These are phyloP conservation scores for Nannizziopsis arthrosporioides DNA, from an alignment of 2,329 filamentous ascomycete species.

Conservation along the genomic window DNA sequence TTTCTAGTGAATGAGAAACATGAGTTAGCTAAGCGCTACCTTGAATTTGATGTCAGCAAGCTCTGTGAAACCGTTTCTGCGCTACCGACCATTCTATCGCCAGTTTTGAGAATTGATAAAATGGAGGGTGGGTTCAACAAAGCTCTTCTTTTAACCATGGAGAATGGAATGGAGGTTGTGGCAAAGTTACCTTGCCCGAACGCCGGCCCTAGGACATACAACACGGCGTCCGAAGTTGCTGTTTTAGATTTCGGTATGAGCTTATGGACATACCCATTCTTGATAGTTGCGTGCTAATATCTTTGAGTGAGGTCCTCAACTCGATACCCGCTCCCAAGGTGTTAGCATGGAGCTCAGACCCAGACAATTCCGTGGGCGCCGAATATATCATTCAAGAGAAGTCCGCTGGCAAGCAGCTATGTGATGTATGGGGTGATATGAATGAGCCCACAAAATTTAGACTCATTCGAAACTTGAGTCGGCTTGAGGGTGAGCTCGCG, in stretches of 20 bases:
- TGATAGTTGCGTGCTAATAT: neutral
- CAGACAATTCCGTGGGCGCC: conserved; percentile 19
- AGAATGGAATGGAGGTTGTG: conserved; percentile 22
- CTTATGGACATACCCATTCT: neutral
- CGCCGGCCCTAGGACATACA: conserved; percentile 21
- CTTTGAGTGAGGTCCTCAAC: conserved; percentile 9
- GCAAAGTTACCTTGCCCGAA: conserved; percentile 25
- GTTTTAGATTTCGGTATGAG: conserved; percentile 21
- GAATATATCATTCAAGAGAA: conserved; percentile 22
- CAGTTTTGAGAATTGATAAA: conserved; percentile 16
- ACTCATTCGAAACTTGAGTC: neutral
- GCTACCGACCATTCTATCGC: conserved; percentile 11
- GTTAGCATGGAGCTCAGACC: conserved; percentile 6
- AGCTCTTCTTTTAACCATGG: conserved; percentile 22
- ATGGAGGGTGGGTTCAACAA: conserved; percentile 27
- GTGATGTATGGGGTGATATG: conserved; percentile 4
- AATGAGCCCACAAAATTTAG: neutral
- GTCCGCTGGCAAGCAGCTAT: conserved; percentile 16
- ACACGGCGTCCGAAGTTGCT: conserved; percentile 25
- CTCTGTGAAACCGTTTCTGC: conserved; percentile 18
- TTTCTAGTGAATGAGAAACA: conserved; percentile 21
- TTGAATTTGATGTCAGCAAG: conserved; percentile 18
- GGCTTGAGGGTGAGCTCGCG: neutral
- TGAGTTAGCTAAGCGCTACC: conserved; percentile 19
- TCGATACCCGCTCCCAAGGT: conserved; percentile 14